Conservation (phyloP, 2,329 filamentous ascomycete species). For the Aspergillus aculeatus region DNA sequence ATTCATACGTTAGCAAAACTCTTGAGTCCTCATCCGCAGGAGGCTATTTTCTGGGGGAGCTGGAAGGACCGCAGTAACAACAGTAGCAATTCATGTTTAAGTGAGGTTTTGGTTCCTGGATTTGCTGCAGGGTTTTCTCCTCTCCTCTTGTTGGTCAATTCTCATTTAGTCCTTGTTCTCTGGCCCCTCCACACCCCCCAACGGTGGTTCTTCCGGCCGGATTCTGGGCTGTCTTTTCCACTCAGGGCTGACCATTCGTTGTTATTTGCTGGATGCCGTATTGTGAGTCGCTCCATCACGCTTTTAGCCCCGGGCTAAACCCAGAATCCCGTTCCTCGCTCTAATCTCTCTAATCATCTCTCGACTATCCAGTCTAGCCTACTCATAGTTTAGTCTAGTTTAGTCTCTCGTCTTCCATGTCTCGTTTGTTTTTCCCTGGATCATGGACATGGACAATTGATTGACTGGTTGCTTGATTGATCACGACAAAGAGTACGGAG, state of each 20-base stretch:
- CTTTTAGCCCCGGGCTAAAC: neutral
- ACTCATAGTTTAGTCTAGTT: neutral
- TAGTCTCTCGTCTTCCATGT: neutral
- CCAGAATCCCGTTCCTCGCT: neutral
- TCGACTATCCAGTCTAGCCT: too few species aligned
- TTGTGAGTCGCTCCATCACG: neutral
- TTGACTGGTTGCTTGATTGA: neutral
- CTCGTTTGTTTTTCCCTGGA: neutral
- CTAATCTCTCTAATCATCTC: too few species aligned
- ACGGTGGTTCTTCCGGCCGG: neutral
- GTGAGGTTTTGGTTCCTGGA: constrained; percentile 3
- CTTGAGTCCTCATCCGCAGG: neutral
- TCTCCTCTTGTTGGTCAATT: neutral
- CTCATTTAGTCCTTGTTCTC: neutral
- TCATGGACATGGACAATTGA: neutral
- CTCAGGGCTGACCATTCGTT: neutral
- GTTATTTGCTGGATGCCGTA: too few species aligned
- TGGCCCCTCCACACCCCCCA: neutral
- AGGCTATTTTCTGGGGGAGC: neutral
- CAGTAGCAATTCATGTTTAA: neutral
- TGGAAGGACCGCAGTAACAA: neutral
- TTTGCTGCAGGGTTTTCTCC: constrained; percentile 3
- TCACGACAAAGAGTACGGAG: neutral
- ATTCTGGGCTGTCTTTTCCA: neutral
- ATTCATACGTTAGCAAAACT: too few species aligned